Conservation (phyloP, 352 stramenopile species). For the Thraustotheca clavata region DNA sequence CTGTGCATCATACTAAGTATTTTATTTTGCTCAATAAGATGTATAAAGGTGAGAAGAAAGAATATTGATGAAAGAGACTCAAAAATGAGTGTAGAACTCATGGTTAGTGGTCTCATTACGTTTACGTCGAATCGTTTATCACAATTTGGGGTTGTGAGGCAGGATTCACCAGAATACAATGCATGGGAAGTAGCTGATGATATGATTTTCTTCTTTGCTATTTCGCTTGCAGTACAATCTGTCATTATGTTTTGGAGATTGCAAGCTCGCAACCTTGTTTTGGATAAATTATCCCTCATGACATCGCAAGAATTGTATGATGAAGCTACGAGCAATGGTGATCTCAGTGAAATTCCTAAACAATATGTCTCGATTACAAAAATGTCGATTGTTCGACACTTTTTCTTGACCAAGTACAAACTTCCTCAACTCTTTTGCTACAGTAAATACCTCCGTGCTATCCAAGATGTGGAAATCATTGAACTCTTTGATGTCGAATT, state of each 20-base stretch:
- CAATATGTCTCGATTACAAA: neutral
- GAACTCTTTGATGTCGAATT: constrained; percentile 18
- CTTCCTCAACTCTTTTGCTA: constrained; percentile 15
- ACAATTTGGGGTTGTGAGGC: neutral
- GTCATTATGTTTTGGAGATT: constrained; percentile 17
- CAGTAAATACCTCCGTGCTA: constrained; percentile 13
- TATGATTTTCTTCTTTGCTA: constrained; percentile 21
- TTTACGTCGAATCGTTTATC: constrained; percentile 9
- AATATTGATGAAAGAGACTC: neutral
- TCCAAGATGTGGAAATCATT: constrained; percentile 21
- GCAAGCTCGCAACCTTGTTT: neutral
- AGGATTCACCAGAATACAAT: constrained; percentile 6
- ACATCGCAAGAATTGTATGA: constrained; percentile 1
- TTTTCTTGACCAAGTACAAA: constrained; percentile 17
- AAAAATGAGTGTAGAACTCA: neutral
- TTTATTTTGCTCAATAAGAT: constrained; percentile 14
- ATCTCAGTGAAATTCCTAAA: neutral
- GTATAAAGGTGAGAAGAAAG: constrained; percentile 4
- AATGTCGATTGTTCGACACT: constrained; percentile 12
- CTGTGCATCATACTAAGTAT: constrained; percentile 11
- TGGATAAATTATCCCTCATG: constrained; percentile 3
- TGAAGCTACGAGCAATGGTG: neutral
- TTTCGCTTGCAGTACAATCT: constrained; percentile 17
- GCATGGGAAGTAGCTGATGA: constrained; percentile 12
- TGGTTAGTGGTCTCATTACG: constrained; percentile 13